These are phyloP conservation scores for Puccinia polysora DNA, from an alignment of 1,284 basidiomycete species.

Conservation along the genomic window DNA sequence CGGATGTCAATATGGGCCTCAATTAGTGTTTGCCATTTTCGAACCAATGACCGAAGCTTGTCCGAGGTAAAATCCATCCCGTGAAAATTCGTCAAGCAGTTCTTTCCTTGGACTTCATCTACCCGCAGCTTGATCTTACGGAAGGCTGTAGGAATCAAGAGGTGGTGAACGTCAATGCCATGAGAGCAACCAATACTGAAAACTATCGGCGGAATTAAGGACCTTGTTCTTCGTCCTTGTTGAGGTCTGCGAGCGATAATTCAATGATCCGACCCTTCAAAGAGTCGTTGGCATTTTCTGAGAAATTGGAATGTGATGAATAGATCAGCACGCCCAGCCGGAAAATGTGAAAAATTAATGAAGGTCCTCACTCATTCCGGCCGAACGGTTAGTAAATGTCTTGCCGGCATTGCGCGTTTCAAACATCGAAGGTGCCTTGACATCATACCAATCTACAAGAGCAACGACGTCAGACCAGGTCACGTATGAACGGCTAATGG, in stretches of 20 bases:
- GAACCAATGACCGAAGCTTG: conserved; percentile 98
- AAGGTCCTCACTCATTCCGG: conserved; percentile 79
- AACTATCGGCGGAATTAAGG: not conserved
- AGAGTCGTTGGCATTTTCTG: conserved; percentile 98
- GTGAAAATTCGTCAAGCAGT: conserved; percentile 99
- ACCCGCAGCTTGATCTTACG: conserved; percentile 98
- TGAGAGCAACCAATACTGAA: not conserved
- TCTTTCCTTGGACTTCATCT: conserved; percentile 97
- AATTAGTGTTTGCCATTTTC: conserved; percentile 99
- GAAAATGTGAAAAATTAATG: not conserved
- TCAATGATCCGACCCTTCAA: conserved; percentile 96
- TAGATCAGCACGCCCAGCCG: not conserved
- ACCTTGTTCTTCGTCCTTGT: conserved; percentile 96
- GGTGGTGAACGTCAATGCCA: not conserved
- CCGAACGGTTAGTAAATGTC: conserved; percentile 96
- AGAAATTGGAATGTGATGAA: not conserved
- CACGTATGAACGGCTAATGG: not conserved
- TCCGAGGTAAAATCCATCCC: conserved; percentile 99
- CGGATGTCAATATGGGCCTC: conserved; percentile 98
- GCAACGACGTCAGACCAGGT: conserved; percentile 9
- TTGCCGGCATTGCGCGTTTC: conserved; percentile 96
- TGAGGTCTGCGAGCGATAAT: conserved; percentile 93
- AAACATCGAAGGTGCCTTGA: conserved; percentile 98
- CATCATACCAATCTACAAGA: conserved; percentile 92
- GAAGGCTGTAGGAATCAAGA: conserved; percentile 62